A percentile compares a stretch with the other conserved stretches of the same genome.
phyloP scores from a whole-genome alignment of 139 green algal genomes.

The Asterochloris erici region DNA sequence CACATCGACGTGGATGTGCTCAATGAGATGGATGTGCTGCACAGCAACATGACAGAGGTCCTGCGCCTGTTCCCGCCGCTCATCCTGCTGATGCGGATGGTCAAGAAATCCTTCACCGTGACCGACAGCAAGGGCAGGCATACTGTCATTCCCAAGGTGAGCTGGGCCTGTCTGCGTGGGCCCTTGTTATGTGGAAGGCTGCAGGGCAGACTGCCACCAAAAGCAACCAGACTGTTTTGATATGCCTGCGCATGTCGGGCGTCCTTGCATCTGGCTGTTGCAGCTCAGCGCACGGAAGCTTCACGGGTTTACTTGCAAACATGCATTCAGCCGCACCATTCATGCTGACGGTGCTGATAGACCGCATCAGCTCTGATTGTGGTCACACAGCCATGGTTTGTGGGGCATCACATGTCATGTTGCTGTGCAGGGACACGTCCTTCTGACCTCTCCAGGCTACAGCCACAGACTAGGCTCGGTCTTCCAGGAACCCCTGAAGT shows the following conservation, averaged over 20 bases:
- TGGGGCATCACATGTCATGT: not conserved
- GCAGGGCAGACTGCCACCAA: too few relatives aligned
- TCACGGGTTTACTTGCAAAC: too few relatives aligned
- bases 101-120: constrained; percentile 82
- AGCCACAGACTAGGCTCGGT: constrained; percentile 73
- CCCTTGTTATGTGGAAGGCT: not conserved
- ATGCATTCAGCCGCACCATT: too few relatives aligned
- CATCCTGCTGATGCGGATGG: constrained; percentile 92
- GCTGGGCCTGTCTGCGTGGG: not conserved
- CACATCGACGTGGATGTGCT: constrained; percentile 81
- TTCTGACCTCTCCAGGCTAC: constrained; percentile 86
- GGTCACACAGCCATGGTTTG: not conserved
- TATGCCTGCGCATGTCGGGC: too few relatives aligned
- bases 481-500: constrained; percentile 74
- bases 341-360: too few relatives aligned
- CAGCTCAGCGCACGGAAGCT: too few relatives aligned
- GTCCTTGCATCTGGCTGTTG: too few relatives aligned
- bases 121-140: constrained; percentile 70
- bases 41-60: constrained; percentile 65
- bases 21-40: constrained; percentile 90
- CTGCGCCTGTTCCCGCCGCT: constrained; percentile 95
- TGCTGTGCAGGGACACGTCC: constrained; percentile 75
- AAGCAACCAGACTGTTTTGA: too few relatives aligned
- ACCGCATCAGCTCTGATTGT: not conserved
- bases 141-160: constrained; percentile 84